These are phyloP conservation scores for Claviceps paspali DNA, from an alignment of 2,329 filamentous ascomycete species.

Conservation along the genomic window DNA sequence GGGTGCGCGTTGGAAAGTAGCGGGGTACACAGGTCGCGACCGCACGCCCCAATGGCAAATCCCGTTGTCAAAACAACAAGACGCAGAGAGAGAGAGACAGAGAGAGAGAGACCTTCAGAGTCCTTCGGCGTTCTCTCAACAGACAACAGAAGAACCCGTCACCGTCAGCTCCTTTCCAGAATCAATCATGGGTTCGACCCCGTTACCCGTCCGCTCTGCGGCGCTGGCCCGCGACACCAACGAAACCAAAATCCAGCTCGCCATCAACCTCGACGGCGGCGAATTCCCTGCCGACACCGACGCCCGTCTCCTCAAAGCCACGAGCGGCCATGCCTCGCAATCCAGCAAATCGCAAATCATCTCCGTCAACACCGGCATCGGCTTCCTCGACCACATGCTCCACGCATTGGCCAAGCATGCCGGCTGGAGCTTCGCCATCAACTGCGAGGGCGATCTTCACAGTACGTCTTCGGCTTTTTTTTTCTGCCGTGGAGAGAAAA, in stretches of 20 bases:
- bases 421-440: constrained; percentile 77
- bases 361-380: constrained; percentile 80
- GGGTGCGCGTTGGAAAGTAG: too few species aligned
- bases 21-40: too few species aligned
- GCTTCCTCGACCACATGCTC: constrained; percentile 97
- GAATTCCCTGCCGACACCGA: constrained; percentile 52
- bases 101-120: too few species aligned
- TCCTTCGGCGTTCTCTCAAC: too few species aligned
- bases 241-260: constrained; percentile 92
- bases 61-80: too few species aligned
- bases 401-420: constrained; percentile 93
- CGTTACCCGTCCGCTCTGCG: constrained; percentile 44
- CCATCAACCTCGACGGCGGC: constrained; percentile 87
- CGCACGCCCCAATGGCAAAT: too few species aligned
- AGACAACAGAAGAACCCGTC: too few species aligned
- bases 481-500: too few species aligned
- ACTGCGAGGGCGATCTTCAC: constrained; percentile 78
- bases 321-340: constrained; percentile 65
- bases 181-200: constrained; percentile 12
- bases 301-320: constrained; percentile 31
- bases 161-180: neutral
- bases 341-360: constrained; percentile 74
- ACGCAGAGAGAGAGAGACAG: too few species aligned
- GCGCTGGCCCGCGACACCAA: constrained; percentile 82
- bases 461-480: constrained; percentile 39